Conservation (phyloP, 192 early-diverging fungal species). For the Podila epicladia region DNA sequence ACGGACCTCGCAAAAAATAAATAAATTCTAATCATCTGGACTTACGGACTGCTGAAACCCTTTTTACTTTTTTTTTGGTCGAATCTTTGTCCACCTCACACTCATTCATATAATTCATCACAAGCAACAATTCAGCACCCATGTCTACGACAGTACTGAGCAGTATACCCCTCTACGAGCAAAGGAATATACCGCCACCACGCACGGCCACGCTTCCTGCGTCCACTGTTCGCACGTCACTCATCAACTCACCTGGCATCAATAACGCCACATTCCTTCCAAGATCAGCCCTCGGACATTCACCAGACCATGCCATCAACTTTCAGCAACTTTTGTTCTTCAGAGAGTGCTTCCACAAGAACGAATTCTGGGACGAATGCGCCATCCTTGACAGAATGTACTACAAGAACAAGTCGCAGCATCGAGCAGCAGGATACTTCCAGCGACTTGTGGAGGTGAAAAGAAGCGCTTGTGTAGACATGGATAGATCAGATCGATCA, state of each 20-base stretch:
- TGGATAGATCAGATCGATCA: background rate
- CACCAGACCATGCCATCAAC: slow-evolving; percentile 17
- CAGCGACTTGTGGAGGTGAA: slow-evolving; percentile 52
- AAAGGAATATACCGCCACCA: slow-evolving; percentile 9
- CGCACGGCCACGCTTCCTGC: slow-evolving; percentile 14
- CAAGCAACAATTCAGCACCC: background rate
- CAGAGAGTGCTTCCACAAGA: slow-evolving; percentile 43
- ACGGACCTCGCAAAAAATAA: background rate
- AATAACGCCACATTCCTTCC: slow-evolving; percentile 21
- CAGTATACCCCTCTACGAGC: slow-evolving; percentile 18
- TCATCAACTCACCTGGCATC: background rate
- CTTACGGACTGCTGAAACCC: background rate
- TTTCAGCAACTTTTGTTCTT: slow-evolving; percentile 31
- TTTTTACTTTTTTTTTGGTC: background rate
- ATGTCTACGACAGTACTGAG: slow-evolving; percentile 2
- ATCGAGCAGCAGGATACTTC: slow-evolving; percentile 52
- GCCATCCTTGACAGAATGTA: slow-evolving; percentile 53
- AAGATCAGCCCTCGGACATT: slow-evolving; percentile 11
- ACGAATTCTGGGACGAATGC: slow-evolving; percentile 54
- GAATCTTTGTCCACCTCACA: background rate
- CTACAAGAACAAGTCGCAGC: slow-evolving; percentile 62
- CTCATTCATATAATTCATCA: background rate
- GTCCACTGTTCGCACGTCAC: background rate
- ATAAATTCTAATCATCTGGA: background rate
- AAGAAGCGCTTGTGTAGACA: background rate